These are phyloP conservation scores for Sarcodon aspratus DNA, from an alignment of 768 basidiomycete genomes.

Conservation along the genomic window DNA sequence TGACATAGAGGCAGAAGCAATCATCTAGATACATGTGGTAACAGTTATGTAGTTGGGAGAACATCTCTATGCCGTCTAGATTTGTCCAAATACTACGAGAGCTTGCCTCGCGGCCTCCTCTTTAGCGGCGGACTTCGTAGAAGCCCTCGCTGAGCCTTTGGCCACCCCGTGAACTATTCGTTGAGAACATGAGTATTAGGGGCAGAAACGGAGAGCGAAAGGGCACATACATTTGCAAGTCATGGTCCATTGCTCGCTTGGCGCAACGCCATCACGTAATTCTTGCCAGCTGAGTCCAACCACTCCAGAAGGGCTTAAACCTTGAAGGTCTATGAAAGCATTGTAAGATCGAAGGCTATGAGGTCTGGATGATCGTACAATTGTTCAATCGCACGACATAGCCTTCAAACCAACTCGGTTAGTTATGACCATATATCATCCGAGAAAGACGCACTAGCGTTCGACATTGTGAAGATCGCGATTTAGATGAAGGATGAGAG, in stretches of 20 bases:
- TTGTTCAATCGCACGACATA: conserved; percentile 31
- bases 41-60: conserved; percentile 39
- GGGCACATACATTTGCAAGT: conserved; percentile 41
- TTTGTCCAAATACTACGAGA: conserved; percentile 9
- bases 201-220: not conserved
- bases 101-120: conserved; percentile 21
- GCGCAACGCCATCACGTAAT: conserved; percentile 25
- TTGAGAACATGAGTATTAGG: not conserved
- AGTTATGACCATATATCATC: too few relatives aligned
- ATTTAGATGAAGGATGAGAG: too few relatives aligned
- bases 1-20: conserved; percentile 2
- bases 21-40: conserved; percentile 23
- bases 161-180: conserved; percentile 32
- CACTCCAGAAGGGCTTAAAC: conserved; percentile 7
- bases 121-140: conserved; percentile 26
- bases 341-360: not conserved
- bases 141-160: conserved; percentile 34
- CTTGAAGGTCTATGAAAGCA: conserved; percentile 24
- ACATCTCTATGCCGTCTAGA: conserved; percentile 1
- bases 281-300: conserved; percentile 32
- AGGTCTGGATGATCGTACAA: conserved; percentile 18
- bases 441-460: too few relatives aligned
- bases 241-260: conserved; percentile 37
- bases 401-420: conserved; percentile 9
- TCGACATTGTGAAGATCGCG: too few relatives aligned